Conservation (phyloP, 2,329 filamentous ascomycete genomes). For the Pseudocercospora macadamiae region DNA sequence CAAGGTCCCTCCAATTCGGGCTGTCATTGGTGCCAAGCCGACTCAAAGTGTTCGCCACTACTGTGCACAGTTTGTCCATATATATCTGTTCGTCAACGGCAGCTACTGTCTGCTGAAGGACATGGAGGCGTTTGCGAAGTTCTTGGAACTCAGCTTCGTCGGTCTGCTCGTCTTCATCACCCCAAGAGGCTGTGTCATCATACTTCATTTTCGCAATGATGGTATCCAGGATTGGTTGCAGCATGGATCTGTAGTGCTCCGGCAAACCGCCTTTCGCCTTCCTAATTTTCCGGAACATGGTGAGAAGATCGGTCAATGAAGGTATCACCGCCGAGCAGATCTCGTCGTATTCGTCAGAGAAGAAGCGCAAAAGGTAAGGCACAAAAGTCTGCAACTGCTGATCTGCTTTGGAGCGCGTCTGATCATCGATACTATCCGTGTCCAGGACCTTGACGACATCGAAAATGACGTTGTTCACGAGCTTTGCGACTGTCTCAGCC, state of each 20-base stretch:
- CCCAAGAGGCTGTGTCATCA: constrained; percentile 92
- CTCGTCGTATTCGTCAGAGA: constrained; percentile 97
- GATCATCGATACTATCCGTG: constrained; percentile 63
- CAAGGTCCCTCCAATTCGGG: constrained; percentile 92
- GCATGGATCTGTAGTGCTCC: constrained; percentile 74
- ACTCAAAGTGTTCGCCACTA: constrained; percentile 86
- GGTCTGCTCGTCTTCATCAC: constrained; percentile 89
- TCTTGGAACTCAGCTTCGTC: constrained; percentile 98
- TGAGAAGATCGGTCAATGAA: constrained; percentile 87
- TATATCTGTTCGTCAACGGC: constrained; percentile 86
- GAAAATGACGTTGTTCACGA: constrained; percentile 85
- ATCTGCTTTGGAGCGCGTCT: constrained; percentile 74
- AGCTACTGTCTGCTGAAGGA: constrained; percentile 89
- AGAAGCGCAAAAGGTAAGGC: constrained; percentile 87
- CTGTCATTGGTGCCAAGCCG: constrained; percentile 72
- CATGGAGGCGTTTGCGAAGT: constrained; percentile 83
- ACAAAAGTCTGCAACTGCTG: constrained; percentile 81
- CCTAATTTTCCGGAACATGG: constrained; percentile 81
- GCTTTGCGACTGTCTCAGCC: constrained; percentile 90
- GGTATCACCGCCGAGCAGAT: constrained; percentile 95
- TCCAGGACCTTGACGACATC: constrained; percentile 89
- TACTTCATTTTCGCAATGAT: constrained; percentile 97
- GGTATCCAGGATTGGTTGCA: constrained; percentile 85
- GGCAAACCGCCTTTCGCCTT: constrained; percentile 66
- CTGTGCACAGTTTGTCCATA: constrained; percentile 81